Conservation (phyloP, 768 basidiomycete genomes). For the Calocera viscosa region DNA sequence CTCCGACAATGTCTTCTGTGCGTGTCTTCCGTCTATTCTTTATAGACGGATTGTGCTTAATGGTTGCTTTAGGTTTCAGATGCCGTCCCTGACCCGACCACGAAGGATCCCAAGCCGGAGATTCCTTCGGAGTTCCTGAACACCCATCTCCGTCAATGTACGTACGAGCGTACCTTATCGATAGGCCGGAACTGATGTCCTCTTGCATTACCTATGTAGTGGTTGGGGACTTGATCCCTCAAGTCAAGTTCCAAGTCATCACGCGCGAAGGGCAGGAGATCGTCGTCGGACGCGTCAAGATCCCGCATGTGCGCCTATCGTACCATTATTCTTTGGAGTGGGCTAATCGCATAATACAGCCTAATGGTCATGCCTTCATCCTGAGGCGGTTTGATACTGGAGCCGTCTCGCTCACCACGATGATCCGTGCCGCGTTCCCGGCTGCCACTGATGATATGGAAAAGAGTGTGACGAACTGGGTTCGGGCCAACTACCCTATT, state of each 20-base stretch:
- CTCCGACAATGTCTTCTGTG: not conserved
- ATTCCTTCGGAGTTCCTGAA: not conserved
- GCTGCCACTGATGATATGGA: conserved; percentile 64
- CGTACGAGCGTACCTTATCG: not conserved
- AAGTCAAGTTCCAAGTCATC: conserved; percentile 86
- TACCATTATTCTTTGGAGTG: conserved; percentile 10
- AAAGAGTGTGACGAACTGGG: conserved; percentile 68
- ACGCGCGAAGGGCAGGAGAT: conserved; percentile 79
- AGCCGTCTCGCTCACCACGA: conserved; percentile 83
- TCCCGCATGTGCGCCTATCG: conserved; percentile 52
- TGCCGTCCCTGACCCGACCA: not conserved
- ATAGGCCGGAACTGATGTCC: not conserved
- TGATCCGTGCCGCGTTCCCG: conserved; percentile 93
- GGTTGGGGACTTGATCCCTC: conserved; percentile 31
- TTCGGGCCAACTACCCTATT: conserved; percentile 65
- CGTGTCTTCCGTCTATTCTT: not conserved
- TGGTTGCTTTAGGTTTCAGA: not conserved
- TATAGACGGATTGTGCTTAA: not conserved
- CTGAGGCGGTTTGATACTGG: conserved; percentile 87
- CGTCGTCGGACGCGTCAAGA: conserved; percentile 79
- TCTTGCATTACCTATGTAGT: not conserved
- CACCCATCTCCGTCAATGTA: not conserved
- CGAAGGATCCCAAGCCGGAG: conserved; percentile 4
- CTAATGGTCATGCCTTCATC: conserved; percentile 75
- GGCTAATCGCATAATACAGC: conserved; percentile 31